Evolutionary conservation across 805 yeast species (phyloP), one percentile per base, ranked within the genome.

Genomic region (Nakazawaea pomicola): DNA sequence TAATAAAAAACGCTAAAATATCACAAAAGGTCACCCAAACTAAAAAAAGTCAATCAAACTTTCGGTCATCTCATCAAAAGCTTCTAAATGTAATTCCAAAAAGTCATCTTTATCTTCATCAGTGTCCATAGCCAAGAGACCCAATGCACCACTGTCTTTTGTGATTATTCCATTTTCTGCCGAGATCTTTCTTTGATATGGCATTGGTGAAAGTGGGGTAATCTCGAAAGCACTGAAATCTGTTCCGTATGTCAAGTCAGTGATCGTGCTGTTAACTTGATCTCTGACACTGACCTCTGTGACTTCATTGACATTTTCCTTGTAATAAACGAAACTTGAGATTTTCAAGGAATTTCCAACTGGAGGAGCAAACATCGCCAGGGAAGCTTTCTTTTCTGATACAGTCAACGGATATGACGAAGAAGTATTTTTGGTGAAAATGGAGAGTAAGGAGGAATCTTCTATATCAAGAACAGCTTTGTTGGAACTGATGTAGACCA

Each of bases 141-240:
- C n/a, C n/a, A n/a, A n/a, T n/a, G n/a, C n/a, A n/a, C n/a, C n/a
- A n/a, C n/a, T n/a, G n/a, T 48, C 51, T 20, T 44, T 46, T 12
- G 45, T 40, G 38, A 48, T 40, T 24, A 43, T 25, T 12, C 51
- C 51, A 38, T 48, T 29, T 21, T 36, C 47, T 25, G 41, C 48
- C 11, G 43, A 38, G 24, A 48, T 43, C 16, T 44, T 30, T 41
- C 51, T 48, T 16, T 44, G 15, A 38, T 34, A 48, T 31, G 51
- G 51, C 10, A 44, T 16, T 24, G 44, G 39, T 3, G 29, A 33
- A n/a, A 20, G 24, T 15, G 29, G 37, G 6, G 21, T 16, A 9
- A 15, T 14, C 32, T 41, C 45, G 10, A 35, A 36, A 21, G 42
- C 38, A 7, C 31, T 20, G 29, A 40, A 35, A 11, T 45, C 46